A percentile compares a stretch with the other conserved stretches of the same genome.
phyloP scores from a whole-genome alignment of 805 yeast genomes.

The Saccharomyces mikatae region DNA sequence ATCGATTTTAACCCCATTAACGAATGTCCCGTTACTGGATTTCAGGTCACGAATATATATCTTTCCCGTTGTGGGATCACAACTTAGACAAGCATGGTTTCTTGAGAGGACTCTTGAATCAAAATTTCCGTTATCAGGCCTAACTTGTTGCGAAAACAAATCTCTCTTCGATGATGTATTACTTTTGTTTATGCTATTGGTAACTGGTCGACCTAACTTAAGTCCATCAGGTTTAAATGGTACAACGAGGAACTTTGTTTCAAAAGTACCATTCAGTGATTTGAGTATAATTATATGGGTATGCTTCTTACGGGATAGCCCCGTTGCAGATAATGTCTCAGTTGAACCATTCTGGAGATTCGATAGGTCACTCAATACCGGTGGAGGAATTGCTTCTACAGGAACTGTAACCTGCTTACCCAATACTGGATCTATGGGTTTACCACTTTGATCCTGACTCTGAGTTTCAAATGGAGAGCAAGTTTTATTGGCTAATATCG shows the following conservation, averaged over 20 bases:
- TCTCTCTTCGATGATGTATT: constrained; percentile 14
- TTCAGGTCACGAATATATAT: constrained; percentile 79
- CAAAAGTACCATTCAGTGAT: constrained; percentile 77
- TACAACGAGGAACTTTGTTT: constrained; percentile 65
- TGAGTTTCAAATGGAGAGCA: background rate
- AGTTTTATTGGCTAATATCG: background rate
- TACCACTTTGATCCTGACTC: background rate
- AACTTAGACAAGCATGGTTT: constrained; percentile 85
- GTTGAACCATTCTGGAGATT: background rate
- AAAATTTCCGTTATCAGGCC: constrained; percentile 78
- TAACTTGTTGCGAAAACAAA: constrained; percentile 36
- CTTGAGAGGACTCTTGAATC: constrained; percentile 89
- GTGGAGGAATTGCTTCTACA: background rate
- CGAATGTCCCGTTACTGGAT: constrained; percentile 89
- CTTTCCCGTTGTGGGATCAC: constrained; percentile 55
- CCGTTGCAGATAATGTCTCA: background rate
- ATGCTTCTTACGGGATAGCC: constrained; percentile 24
- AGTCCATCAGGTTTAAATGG: constrained; percentile 78
- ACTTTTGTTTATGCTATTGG: constrained; percentile 43
- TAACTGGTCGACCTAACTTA: constrained; percentile 81
- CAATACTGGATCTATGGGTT: background rate
- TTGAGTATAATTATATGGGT: constrained; percentile 60
- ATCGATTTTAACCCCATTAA: constrained; percentile 64
- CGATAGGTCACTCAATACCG: background rate
- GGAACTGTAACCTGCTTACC: background rate